These are phyloP conservation scores for Penicillium concentricum DNA, from an alignment of 2,329 filamentous ascomycete genomes.

Conservation along the genomic window DNA sequence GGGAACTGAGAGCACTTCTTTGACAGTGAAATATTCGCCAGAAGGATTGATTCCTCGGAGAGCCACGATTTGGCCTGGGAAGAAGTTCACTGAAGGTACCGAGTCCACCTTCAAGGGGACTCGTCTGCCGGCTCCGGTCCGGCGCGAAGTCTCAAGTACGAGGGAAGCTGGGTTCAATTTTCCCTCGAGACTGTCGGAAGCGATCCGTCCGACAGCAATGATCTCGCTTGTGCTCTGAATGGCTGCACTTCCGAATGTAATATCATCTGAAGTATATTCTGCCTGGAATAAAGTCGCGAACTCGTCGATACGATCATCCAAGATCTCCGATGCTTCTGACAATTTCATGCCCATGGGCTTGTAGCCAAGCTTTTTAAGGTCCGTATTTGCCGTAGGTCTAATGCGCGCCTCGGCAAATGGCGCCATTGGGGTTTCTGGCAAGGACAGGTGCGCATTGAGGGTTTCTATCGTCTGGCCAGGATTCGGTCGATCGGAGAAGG, in stretches of 20 bases:
- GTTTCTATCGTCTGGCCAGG: constrained; percentile 80
- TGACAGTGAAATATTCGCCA: constrained; percentile 77
- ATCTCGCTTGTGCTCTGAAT: constrained; percentile 81
- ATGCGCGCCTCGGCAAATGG: constrained; percentile 75
- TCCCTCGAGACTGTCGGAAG: constrained; percentile 79
- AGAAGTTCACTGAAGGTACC: constrained; percentile 73
- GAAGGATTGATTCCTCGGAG: constrained; percentile 83
- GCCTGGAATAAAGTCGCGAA: constrained; percentile 73
- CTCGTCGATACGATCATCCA: constrained; percentile 93
- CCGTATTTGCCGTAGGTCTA: constrained; percentile 80
- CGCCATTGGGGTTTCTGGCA: constrained; percentile 67
- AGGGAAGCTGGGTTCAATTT: constrained; percentile 82
- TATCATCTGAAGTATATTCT: constrained; percentile 72
- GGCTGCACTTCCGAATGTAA: constrained; percentile 82
- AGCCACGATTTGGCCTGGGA: constrained; percentile 91
- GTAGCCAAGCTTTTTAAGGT: constrained; percentile 87
- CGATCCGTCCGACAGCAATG: constrained; percentile 86
- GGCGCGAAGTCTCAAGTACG: constrained; percentile 82
- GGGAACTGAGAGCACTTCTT: constrained; percentile 72
- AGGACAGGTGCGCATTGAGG: constrained; percentile 71
- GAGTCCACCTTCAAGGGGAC: constrained; percentile 75
- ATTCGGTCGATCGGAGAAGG: constrained; percentile 75
- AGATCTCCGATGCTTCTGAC: constrained; percentile 84
- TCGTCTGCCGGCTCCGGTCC: constrained; percentile 77
- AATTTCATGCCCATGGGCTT: constrained; percentile 94